phyloP scores from a whole-genome alignment of 106 monocot genomes.

The Allium fistulosum region DNA sequence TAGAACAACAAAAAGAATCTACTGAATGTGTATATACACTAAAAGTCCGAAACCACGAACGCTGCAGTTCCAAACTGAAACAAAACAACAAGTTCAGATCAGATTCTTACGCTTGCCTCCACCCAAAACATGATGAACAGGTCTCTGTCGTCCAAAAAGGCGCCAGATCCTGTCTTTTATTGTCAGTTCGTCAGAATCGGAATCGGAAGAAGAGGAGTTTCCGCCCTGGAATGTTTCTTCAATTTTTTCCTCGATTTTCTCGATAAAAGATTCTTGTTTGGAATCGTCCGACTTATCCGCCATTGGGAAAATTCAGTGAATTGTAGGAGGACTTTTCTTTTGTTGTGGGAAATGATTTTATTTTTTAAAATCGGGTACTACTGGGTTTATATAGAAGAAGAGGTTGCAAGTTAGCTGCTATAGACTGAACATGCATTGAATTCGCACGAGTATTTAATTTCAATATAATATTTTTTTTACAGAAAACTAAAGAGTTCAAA shows the following conservation, averaged over 20 bases:
- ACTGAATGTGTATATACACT: too few relatives aligned
- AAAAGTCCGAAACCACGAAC: too few relatives aligned
- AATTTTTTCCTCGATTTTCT: slow-evolving; percentile 23
- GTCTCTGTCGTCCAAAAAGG: slow-evolving; percentile 50
- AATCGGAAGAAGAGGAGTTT: slow-evolving; percentile 13
- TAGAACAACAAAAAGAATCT: too few relatives aligned
- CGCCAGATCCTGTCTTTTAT: slow-evolving; percentile 26
- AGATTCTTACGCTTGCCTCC: slow-evolving; percentile 48
- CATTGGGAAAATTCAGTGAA: slow-evolving; percentile 11
- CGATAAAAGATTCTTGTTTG: slow-evolving; percentile 10
- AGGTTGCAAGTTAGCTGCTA: too few relatives aligned
- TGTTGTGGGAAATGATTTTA: too few relatives aligned
- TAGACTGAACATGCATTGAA: too few relatives aligned
- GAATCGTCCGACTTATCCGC: slow-evolving; percentile 19
- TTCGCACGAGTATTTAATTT: too few relatives aligned
- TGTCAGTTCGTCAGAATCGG: slow-evolving; percentile 35
- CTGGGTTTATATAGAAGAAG: too few relatives aligned
- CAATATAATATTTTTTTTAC: too few relatives aligned
- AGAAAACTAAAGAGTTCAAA: too few relatives aligned
- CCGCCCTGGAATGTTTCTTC: slow-evolving; percentile 12
- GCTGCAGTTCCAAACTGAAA: too few relatives aligned
- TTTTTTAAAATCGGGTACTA: too few relatives aligned
- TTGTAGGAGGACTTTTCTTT: background rate
- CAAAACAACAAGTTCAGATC: background rate
- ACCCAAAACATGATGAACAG: slow-evolving; percentile 49